Base-by-base conservation (phyloP, 2,329 filamentous ascomycete species). In the Leptodontidium sp. region DNA sequence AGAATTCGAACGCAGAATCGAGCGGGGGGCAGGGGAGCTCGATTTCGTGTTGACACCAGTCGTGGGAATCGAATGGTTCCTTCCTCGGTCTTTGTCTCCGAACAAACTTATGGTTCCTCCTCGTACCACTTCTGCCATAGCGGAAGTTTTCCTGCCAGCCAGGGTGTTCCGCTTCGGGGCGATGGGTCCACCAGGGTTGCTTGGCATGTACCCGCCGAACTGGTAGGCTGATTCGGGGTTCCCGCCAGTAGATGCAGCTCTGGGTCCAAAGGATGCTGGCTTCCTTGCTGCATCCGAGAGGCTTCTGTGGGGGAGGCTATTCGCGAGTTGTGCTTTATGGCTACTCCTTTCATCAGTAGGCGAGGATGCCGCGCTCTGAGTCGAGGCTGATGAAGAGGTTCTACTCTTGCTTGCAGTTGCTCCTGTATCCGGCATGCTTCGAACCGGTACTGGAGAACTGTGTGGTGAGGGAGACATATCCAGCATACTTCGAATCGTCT, bases 401-500 rank as follows among this genome's bases (percentile, higher is more conserved):
- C 53, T 64, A 14, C 50, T 45, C 38, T 17, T 43, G 21, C 43
- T 40, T 21, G 49, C 47, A n/a, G 61, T 52, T 11, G 14, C 43
- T 38, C 65, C 66, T 24, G 70, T 59, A 50, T 74, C 83, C 68
- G 85, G 82, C 75, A 84, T 70, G 40, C 65, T 68, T 66, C 63
- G 62, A 29, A 68, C 35, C 17, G 67, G 63, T n/a, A 14, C 35
- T 32, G 55, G 50, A 24, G 59, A 40, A 40, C n/a, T 61, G 8
- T 52, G 58, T n/a, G 62, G 47, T 26, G 65, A 62, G 21, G 53
- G 21, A n/a, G 62, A 64, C 52, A 61, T 83, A 76, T 90, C 87
- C 21, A 91, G 82, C 86, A 92, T 88, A 79, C 88, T 92, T 73
- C 91, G 86, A 68, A 91, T 85, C 14, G 90, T 89, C 29, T 49